These are phyloP conservation scores for Cochlearia excelsa DNA, from an alignment of 345 rosid genomes.

Conservation along the genomic window DNA sequence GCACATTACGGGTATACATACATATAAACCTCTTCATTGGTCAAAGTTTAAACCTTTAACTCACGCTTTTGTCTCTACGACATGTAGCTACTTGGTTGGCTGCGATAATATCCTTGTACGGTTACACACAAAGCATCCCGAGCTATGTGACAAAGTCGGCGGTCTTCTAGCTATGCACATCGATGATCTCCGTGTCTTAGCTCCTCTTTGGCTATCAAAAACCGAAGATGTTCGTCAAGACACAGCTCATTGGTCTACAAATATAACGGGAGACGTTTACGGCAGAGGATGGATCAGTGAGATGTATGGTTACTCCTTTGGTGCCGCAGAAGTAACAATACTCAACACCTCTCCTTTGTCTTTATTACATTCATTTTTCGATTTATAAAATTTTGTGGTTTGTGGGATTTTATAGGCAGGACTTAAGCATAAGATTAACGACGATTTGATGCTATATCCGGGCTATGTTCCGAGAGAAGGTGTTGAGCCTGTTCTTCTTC, in stretches of 20 bases:
- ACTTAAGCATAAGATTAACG: constrained; percentile 84
- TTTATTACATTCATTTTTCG: not conserved
- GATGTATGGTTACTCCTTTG: constrained; percentile 99
- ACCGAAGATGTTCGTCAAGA: constrained; percentile 96
- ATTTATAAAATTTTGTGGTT: not conserved
- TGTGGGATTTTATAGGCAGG: constrained; percentile 58
- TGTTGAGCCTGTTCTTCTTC: constrained; percentile 84
- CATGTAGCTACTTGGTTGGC: constrained; percentile 78
- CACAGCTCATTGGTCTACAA: constrained; percentile 89
- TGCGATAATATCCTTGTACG: constrained; percentile 85
- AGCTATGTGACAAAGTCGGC: constrained; percentile 95
- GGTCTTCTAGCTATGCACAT: constrained; percentile 98
- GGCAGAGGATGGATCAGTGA: constrained; percentile 97
- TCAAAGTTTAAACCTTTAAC: too few species aligned
- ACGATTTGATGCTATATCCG: constrained; percentile 91
- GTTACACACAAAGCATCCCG: constrained; percentile 75
- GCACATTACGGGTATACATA: constrained; percentile 84
- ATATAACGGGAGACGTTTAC: constrained; percentile 95
- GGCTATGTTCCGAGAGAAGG: constrained; percentile 86
- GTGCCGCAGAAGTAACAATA: constrained; percentile 86
- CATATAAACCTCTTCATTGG: too few species aligned
- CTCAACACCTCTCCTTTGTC: constrained; percentile 28
- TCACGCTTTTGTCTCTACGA: not conserved
- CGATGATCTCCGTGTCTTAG: constrained; percentile 83
- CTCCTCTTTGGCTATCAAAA: constrained; percentile 96